Evolutionary conservation across 1,139 yeast genomes (phyloP).

Genomic region (Scheffersomyces cryptocercus): DNA sequence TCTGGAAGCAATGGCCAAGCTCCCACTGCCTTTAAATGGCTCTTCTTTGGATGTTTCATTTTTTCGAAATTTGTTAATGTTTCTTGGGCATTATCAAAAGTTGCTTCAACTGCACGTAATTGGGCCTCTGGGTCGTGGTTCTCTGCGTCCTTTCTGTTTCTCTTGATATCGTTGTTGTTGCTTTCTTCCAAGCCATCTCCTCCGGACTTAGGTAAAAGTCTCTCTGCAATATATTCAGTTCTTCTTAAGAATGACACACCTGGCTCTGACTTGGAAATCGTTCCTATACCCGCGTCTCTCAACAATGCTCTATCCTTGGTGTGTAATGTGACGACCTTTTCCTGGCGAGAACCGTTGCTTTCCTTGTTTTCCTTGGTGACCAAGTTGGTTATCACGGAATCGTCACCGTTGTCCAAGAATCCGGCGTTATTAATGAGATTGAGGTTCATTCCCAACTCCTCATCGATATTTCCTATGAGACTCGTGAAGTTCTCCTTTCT

Average conservation of each 20-base stretch:
- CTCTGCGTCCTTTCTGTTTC: slow-evolving; percentile 22
- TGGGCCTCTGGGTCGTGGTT: slow-evolving; percentile 63
- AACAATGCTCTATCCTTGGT: slow-evolving; percentile 75
- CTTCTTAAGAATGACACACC: slow-evolving; percentile 86
- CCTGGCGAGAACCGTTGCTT: neutral
- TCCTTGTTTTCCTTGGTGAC: slow-evolving; percentile 15
- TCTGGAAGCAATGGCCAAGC: slow-evolving; percentile 89
- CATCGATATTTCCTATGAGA: slow-evolving; percentile 67
- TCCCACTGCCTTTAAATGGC: slow-evolving; percentile 68
- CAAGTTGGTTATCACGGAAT: slow-evolving; percentile 41
- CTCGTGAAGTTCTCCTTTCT: slow-evolving; percentile 72
- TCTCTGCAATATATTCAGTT: slow-evolving; percentile 81
- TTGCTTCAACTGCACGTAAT: slow-evolving; percentile 68
- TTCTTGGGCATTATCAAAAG: slow-evolving; percentile 64
- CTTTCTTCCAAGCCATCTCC: slow-evolving; percentile 10
- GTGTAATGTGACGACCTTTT: slow-evolving; percentile 50
- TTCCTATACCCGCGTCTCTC: slow-evolving; percentile 70
- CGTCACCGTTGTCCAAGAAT: slow-evolving; percentile 64
- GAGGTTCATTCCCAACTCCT: slow-evolving; percentile 74
- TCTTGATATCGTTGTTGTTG: slow-evolving; percentile 7
- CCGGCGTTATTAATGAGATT: slow-evolving; percentile 72
- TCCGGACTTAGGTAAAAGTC: slow-evolving; percentile 23
- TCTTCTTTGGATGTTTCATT: slow-evolving; percentile 78
- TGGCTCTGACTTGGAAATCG: slow-evolving; percentile 52
- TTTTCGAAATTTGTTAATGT: slow-evolving; percentile 41